A percentile compares a stretch with the other conserved stretches of the same genome.
Conservation (phyloP, 371 early-diverging fungal genomes). For the Mortierella sp. region DNA sequence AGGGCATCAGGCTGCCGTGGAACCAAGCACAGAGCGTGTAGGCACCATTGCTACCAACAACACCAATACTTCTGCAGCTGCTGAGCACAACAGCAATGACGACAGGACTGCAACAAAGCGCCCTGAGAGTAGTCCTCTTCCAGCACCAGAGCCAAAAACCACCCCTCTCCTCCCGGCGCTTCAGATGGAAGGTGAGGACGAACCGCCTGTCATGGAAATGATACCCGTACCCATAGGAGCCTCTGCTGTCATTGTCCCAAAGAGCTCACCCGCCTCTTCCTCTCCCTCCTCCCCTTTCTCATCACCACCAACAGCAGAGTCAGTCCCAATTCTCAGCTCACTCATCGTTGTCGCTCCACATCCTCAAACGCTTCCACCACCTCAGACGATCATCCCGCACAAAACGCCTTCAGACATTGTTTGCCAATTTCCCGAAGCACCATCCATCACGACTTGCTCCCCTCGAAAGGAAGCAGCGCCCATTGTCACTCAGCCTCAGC, state of each 20-base stretch:
- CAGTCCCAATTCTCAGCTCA: not conserved
- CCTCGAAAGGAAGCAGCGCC: not conserved
- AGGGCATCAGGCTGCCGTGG: not conserved
- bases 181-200: not conserved
- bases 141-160: not conserved
- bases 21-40: not conserved
- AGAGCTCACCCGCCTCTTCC: not conserved
- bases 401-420: not conserved
- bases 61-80: not conserved
- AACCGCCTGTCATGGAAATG: not conserved
- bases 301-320: not conserved
- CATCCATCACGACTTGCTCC: not conserved
- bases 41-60: not conserved
- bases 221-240: not conserved
- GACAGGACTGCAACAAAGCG: not conserved
- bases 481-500: not conserved
- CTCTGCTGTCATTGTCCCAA: not conserved
- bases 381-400: not conserved
- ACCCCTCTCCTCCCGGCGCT: not conserved
- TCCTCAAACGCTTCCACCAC: not conserved
- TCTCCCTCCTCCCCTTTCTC: not conserved
- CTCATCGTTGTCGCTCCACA: not conserved
- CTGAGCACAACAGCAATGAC: not conserved
- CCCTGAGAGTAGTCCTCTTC: not conserved
- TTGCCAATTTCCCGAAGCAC: not conserved